phyloP scores from a whole-genome alignment of 2,329 filamentous ascomycete species.

The Cytospora mali region DNA sequence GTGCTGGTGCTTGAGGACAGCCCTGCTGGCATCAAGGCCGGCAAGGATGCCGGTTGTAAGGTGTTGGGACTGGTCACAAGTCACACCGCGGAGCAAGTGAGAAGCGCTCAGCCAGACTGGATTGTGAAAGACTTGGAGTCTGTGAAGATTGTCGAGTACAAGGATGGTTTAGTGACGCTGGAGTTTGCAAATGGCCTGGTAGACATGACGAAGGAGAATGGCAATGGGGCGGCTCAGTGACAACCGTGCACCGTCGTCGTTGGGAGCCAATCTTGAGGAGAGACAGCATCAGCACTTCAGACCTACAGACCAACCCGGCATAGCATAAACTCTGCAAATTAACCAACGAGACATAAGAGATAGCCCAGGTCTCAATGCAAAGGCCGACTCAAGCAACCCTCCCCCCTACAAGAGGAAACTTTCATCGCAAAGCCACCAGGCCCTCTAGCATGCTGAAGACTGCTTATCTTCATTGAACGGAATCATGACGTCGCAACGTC shows the following conservation, averaged over 20 bases:
- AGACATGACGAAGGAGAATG: constrained; percentile 16
- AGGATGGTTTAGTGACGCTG: constrained; percentile 63
- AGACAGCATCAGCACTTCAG: background rate
- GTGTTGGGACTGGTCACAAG: constrained; percentile 82
- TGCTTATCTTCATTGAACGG: background rate
- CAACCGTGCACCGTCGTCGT: background rate
- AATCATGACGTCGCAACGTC: background rate
- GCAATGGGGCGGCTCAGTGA: constrained; percentile 10
- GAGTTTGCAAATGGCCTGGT: constrained; percentile 67
- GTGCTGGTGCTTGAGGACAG: constrained; percentile 87
- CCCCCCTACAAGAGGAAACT: background rate
- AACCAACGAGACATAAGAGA: background rate
- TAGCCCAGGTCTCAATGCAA: background rate
- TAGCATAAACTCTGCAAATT: background rate
- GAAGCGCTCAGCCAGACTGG: constrained; percentile 81
- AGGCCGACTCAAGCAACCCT: background rate
- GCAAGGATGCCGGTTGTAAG: constrained; percentile 82
- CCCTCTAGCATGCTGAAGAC: background rate
- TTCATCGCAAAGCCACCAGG: background rate
- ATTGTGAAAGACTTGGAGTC: constrained; percentile 79
- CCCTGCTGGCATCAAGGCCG: constrained; percentile 79
- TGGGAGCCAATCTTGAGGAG: background rate
- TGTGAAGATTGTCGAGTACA: constrained; percentile 63
- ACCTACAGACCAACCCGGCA: background rate
- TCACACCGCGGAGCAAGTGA: constrained; percentile 72